phyloP scores from a whole-genome alignment of 2,329 filamentous ascomycete species.

The Mycosphaerelloides madeirae region DNA sequence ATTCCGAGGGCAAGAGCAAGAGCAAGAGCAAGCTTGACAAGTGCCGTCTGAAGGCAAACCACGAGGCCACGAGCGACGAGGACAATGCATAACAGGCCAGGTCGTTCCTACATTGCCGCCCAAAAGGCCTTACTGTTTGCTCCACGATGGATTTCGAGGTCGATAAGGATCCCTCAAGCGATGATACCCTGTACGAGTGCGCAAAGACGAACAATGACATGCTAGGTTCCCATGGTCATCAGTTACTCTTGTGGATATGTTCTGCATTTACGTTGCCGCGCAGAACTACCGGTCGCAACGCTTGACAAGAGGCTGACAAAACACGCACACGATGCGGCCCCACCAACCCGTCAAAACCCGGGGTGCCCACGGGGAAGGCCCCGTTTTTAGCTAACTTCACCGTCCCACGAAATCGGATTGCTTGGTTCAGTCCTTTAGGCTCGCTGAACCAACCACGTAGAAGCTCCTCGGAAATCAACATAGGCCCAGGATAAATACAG shows the following conservation, averaged over 20 bases:
- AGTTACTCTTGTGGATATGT: background rate
- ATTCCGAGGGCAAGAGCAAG: constrained; percentile 8
- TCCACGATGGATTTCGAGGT: too few species aligned
- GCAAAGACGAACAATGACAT: background rate
- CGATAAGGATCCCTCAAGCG: background rate
- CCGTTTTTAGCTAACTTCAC: background rate
- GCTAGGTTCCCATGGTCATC: too few species aligned
- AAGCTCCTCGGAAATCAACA: too few species aligned
- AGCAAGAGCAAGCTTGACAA: constrained; percentile 28
- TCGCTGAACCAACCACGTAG: too few species aligned
- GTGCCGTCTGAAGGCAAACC: constrained; percentile 38
- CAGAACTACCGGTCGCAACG: too few species aligned
- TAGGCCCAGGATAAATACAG: too few species aligned
- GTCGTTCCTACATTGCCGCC: too few species aligned
- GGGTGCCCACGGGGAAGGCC: constrained; percentile 1
- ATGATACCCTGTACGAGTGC: background rate
- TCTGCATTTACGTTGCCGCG: background rate
- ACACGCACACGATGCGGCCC: too few species aligned
- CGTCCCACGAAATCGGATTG: background rate
- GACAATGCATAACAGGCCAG: too few species aligned
- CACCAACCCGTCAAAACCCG: background rate
- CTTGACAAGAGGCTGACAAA: too few species aligned
- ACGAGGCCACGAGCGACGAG: constrained; percentile 54
- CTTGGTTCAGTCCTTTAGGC: too few species aligned
- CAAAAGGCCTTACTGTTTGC: too few species aligned